A percentile compares a stretch with the other conserved stretches of the same genome.
Conservation (phyloP, 768 basidiomycete species). For the Podaxis sp. region DNA sequence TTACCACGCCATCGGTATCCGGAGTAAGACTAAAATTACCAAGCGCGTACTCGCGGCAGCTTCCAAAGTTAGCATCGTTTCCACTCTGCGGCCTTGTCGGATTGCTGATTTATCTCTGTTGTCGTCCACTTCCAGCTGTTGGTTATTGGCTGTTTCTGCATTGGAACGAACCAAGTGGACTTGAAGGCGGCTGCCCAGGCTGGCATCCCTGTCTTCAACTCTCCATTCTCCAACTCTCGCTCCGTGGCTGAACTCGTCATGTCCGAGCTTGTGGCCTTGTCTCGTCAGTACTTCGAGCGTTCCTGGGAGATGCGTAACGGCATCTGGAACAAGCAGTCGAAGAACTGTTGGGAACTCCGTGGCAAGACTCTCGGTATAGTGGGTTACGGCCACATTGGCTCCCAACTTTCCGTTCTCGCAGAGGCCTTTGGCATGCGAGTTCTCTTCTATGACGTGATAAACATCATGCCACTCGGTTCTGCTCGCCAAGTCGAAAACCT, state of each 20-base stretch:
- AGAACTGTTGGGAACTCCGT: constrained; percentile 95
- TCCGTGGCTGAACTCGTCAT: constrained; percentile 98
- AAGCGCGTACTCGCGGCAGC: constrained; percentile 84
- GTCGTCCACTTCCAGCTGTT: constrained; percentile 57
- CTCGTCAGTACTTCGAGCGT: constrained; percentile 90
- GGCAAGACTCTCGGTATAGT: constrained; percentile 98
- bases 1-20: too few relatives aligned
- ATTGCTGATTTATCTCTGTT: not conserved
- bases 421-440: constrained; percentile 96
- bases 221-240: constrained; percentile 97
- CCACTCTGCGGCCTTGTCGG: not conserved
- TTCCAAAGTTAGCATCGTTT: constrained; percentile 54
- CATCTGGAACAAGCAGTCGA: constrained; percentile 98
- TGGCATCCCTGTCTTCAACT: constrained; percentile 98
- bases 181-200: constrained; percentile 75
- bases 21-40: constrained; percentile 97
- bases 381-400: constrained; percentile 97
- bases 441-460: constrained; percentile 91
- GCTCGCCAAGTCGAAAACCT: constrained; percentile 88
- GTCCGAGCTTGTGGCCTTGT: constrained; percentile 88
- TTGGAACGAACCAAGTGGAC: constrained; percentile 98
- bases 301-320: constrained; percentile 83
- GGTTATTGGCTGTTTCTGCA: constrained; percentile 98
- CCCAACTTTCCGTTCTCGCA: constrained; percentile 94
- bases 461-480: constrained; percentile 95